Conservation (phyloP, 2,329 filamentous ascomycete species). For the Myriosclerotinia scirpicola region DNA sequence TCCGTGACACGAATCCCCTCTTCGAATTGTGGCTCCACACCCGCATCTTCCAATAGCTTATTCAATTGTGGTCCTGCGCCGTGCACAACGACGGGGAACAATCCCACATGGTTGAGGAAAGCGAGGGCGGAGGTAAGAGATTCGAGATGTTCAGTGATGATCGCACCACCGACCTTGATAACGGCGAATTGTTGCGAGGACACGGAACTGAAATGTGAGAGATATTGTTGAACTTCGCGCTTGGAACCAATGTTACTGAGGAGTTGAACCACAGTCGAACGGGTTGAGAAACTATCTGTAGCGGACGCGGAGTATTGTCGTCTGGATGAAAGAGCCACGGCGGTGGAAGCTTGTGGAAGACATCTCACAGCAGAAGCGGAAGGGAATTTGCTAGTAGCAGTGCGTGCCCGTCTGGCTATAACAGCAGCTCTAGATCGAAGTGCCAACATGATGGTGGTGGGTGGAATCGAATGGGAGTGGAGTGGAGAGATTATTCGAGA, state of each 20-base stretch:
- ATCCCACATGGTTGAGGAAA: conserved; percentile 90
- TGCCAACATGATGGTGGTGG: conserved; percentile 39
- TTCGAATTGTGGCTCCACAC: conserved; percentile 92
- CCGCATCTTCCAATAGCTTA: conserved; percentile 82
- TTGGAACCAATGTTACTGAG: conserved; percentile 95
- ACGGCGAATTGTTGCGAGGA: conserved; percentile 97
- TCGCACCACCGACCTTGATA: conserved; percentile 96
- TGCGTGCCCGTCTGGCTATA: conserved; percentile 38
- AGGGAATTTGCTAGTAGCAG: conserved; percentile 34
- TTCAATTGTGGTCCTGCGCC: conserved; percentile 95
- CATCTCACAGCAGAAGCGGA: conserved; percentile 30
- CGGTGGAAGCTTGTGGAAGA: conserved; percentile 36
- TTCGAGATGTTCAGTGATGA: conserved; percentile 90
- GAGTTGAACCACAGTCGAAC: conserved; percentile 82
- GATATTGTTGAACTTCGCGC: conserved; percentile 94
- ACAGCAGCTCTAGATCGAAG: conserved; percentile 38
- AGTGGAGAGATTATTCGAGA: conserved; percentile 18
- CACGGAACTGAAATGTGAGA: conserved; percentile 95
- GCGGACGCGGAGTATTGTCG: conserved; percentile 39
- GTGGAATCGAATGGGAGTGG: conserved; percentile 9
- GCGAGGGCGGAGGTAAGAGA: conserved; percentile 85
- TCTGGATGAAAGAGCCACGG: conserved; percentile 32
- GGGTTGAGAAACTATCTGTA: conserved; percentile 49
- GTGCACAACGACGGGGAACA: conserved; percentile 95
- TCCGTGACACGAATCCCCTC: conserved; percentile 96